A percentile compares a stretch with the other conserved stretches of the same genome.
Evolutionary conservation across 768 basidiomycete species (phyloP).

Genomic region (Leccinum obscurum): DNA sequence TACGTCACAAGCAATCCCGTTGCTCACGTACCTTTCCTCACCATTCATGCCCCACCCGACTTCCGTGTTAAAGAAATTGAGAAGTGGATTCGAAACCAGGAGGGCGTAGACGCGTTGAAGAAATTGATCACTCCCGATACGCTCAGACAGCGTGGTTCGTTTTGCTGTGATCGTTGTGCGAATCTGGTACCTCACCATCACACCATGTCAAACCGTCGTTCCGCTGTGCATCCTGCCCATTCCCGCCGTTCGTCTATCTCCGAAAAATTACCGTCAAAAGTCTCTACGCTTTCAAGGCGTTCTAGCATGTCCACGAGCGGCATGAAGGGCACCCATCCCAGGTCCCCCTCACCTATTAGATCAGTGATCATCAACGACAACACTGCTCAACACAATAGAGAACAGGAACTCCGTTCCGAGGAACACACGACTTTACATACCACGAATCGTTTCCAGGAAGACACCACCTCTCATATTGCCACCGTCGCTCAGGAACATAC

Average conservation of each 20-base stretch:
- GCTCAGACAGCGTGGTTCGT: conserved; percentile 30
- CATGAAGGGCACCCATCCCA: conserved; percentile 1
- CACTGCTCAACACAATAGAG: conserved; percentile 8
- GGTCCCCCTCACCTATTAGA: conserved; percentile 15
- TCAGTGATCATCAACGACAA: conserved; percentile 13
- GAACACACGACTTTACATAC: conserved; percentile 16
- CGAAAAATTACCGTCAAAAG: conserved; percentile 17
- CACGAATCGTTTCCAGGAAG: conserved; percentile 19
- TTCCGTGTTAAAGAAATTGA: conserved; percentile 81
- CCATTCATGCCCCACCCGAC: conserved; percentile 66
- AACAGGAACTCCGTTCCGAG: conserved; percentile 19
- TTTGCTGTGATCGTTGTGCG: conserved; percentile 36
- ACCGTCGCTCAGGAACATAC: conserved; percentile 12
- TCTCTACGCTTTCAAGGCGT: conserved; percentile 21
- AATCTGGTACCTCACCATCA: conserved; percentile 36
- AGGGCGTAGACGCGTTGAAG: conserved; percentile 27
- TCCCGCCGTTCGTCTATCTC: conserved; percentile 28
- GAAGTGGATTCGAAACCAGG: conserved; percentile 64
- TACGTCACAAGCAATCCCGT: conserved; percentile 40
- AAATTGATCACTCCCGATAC: conserved; percentile 20
- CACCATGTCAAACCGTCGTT: conserved; percentile 28
- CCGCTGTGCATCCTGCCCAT: conserved; percentile 25
- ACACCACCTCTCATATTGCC: conserved; percentile 9
- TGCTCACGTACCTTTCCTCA: conserved; percentile 54
- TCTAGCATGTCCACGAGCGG: conserved; percentile 13